A percentile compares a stretch with the other conserved stretches of the same genome.
Evolutionary conservation across 345 rosid genomes (phyloP).

Genomic region (Mercurialis annua): DNA sequence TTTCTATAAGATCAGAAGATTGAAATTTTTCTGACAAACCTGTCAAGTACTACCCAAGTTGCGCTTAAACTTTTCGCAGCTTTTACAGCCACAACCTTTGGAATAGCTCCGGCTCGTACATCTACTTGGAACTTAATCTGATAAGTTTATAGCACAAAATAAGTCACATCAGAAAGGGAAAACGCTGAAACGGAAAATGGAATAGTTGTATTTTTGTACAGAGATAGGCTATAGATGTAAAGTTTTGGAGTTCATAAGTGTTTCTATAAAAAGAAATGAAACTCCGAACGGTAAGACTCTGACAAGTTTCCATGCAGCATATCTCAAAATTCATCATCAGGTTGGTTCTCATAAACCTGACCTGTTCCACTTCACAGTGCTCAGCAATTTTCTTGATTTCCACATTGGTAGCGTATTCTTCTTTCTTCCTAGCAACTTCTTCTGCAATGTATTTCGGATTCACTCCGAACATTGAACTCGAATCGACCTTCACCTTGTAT

Average conservation of each 20-base stretch:
- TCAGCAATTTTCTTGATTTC: constrained; percentile 33
- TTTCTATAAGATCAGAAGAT: not conserved
- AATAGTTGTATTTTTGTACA: too few species aligned
- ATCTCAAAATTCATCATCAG: not conserved
- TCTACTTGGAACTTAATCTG: constrained; percentile 45
- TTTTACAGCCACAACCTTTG: constrained; percentile 32
- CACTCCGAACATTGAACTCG: constrained; percentile 39
- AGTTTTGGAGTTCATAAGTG: too few species aligned
- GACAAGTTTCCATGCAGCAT: not conserved
- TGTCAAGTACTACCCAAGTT: constrained; percentile 58
- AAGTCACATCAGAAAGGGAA: not conserved
- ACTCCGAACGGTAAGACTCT: too few species aligned
- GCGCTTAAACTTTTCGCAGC: constrained; percentile 40
- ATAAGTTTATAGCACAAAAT: constrained; percentile 7
- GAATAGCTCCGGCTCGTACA: constrained; percentile 35
- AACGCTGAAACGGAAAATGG: too few species aligned
- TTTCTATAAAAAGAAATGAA: too few species aligned
- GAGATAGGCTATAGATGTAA: not conserved
- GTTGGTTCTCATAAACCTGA: constrained; percentile 4
- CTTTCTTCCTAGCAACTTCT: constrained; percentile 39
- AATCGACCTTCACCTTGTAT: constrained; percentile 44
- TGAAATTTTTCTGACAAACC: constrained; percentile 30
- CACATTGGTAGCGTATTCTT: constrained; percentile 38
- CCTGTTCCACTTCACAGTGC: constrained; percentile 40
- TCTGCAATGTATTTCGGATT: constrained; percentile 39